Conservation (phyloP, 2,329 filamentous ascomycete species). For the Conoideocrella luteorostrata region DNA sequence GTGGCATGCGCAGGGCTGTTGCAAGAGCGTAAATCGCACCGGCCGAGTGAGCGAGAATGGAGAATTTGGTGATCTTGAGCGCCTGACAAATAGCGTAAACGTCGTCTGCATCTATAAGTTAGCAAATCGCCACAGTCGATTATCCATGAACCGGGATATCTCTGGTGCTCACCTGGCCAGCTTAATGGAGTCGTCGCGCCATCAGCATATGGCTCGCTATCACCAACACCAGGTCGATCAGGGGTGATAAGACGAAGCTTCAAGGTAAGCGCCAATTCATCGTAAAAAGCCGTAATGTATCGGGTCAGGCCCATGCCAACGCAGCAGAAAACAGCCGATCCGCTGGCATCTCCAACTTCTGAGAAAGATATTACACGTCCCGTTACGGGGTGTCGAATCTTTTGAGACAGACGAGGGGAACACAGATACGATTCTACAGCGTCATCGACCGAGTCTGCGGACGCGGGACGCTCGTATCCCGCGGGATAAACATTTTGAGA, state of each 20-base stretch:
- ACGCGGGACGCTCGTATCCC: conserved; percentile 66
- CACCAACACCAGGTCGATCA: conserved; percentile 88
- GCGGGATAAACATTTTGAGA: conserved; percentile 28
- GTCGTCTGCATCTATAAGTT: conserved; percentile 56
- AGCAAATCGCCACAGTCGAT: not conserved
- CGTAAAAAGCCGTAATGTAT: conserved; percentile 95
- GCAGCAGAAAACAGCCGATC: conserved; percentile 90
- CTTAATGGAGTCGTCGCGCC: conserved; percentile 78
- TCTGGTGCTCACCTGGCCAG: conserved; percentile 81
- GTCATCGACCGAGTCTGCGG: conserved; percentile 80
- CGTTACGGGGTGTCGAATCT: conserved; percentile 77
- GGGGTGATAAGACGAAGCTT: conserved; percentile 88
- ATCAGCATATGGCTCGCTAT: conserved; percentile 79
- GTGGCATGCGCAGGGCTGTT: conserved; percentile 89
- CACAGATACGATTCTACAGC: conserved; percentile 80
- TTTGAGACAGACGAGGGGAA: conserved; percentile 79
- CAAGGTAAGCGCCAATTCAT: conserved; percentile 83
- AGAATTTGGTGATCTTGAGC: conserved; percentile 91
- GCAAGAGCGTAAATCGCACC: conserved; percentile 97
- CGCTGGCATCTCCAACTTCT: conserved; percentile 87
- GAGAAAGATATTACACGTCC: conserved; percentile 90
- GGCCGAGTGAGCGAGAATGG: conserved; percentile 89
- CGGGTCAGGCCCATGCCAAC: conserved; percentile 96
- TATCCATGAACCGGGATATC: too few species aligned
- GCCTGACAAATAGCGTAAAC: conserved; percentile 90